A percentile compares a stretch with the other conserved stretches of the same genome.
Evolutionary conservation across 176 grass and related monocot genomes (phyloP).

Genomic region (Oryza longistaminata): DNA sequence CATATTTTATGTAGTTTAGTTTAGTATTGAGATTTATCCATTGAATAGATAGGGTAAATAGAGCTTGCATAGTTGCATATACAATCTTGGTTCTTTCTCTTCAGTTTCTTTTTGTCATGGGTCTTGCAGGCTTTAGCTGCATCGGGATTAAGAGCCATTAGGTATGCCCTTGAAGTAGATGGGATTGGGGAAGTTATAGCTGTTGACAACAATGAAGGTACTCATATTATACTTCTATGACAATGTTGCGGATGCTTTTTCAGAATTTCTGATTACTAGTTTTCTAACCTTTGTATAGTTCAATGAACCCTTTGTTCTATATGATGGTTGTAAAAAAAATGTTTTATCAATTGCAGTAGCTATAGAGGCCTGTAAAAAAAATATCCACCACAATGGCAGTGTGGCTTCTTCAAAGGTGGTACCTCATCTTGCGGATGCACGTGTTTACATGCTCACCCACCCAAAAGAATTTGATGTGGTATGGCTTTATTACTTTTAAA

Average conservation of each 20-base stretch:
- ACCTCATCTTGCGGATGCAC: conserved; percentile 79
- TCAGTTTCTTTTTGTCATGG: conserved; percentile 15
- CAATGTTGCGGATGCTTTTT: neutral
- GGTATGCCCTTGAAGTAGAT: conserved; percentile 62
- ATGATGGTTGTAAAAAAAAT: conserved; percentile 2
- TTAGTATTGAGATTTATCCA: neutral
- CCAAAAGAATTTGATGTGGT: conserved; percentile 96
- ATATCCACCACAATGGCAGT: conserved; percentile 56
- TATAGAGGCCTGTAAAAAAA: conserved; percentile 58
- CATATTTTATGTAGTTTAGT: neutral
- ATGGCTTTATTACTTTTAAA: conserved; percentile 35
- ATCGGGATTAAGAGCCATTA: conserved; percentile 53
- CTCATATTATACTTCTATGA: conserved; percentile 6
- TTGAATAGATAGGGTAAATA: neutral
- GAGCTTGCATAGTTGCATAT: neutral
- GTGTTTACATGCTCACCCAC: conserved; percentile 84
- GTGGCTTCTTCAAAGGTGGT: conserved; percentile 66
- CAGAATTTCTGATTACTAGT: neutral
- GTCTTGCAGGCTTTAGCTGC: conserved; percentile 56
- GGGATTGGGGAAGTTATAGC: conserved; percentile 54
- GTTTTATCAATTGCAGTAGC: conserved; percentile 38
- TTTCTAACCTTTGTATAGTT: neutral
- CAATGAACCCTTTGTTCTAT: neutral
- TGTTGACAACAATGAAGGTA: conserved; percentile 54
- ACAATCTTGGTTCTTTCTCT: neutral